Base-by-base conservation (phyloP, 192 early-diverging fungal genomes). In the Backusella mclennaniae region DNA sequence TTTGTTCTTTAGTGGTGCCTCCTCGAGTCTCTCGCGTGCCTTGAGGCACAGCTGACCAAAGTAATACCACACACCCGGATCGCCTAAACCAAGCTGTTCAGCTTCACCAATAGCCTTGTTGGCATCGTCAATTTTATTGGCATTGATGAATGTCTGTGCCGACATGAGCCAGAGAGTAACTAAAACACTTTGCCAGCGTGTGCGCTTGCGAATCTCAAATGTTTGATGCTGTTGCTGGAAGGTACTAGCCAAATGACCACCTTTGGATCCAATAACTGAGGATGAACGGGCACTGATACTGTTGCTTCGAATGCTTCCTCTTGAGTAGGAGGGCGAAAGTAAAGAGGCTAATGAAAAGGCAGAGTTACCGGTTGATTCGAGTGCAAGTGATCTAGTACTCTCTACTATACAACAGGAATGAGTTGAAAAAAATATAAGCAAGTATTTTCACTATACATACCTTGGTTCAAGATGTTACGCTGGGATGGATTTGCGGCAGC, bases 1-100 rank as follows among this genome's bases (percentile, higher is more conserved):
- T 59, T 59, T 23, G 7, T 59, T 59, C 21, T 59, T 26, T 6
- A 23, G 53, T n/a, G 35, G 19, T 35, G 19, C 9, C 23, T 69
- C 4, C n/a, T 69, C 19, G 9, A 59, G 53, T 9, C 23, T 21
- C n/a, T 59, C 53, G 17, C 69, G 41, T 17, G 41, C 69, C 41
- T 71, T 71, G 21, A 71, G 41, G 7, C 39, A 39, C 82, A 41
- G 87, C 69, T 6, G 87, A 35, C 23, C 86, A 80, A 41, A 42
- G 87, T 89, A 19, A 67, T 81, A 38, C 83, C 78, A 19, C 71
- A 87, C 52, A 23, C 14, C 36, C 0, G 73, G 73, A 17, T 59
- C 52, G 6, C 53, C 52, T 71, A 71, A 49, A 29, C 69, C 69
- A 1, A 71, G 14, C 21, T 71, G 69, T 31, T 71, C 69, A 1